Base-by-base conservation (phyloP, 768 basidiomycete genomes). In the Russula vinacea region DNA sequence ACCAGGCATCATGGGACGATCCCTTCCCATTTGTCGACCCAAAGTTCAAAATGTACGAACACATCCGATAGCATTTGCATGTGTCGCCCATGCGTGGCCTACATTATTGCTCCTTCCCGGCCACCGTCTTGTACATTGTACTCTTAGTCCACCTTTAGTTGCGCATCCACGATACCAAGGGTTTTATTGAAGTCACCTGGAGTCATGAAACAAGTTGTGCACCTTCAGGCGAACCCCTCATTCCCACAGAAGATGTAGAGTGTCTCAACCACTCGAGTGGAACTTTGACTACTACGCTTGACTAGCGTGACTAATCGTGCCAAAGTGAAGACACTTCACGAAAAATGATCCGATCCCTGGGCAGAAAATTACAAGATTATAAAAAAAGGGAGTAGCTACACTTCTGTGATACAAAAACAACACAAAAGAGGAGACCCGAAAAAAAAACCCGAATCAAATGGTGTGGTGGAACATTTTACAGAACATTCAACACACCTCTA, bases 11-110 rank as follows among this genome's bases (percentile, higher is more conserved):
- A 11, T 69, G 68, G 68, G 68, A 65, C 40, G 68, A 69, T 22
- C 68, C 68, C 9, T 69, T 69, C 57, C 62, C 68, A n/a, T 69
- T 67, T 17, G 63, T 67, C 5, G 50, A 68, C 22, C 50, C 55
- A 22, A 60, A 65, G 52, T 69, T 69, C 62, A 67, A 68, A 17
- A 67, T 69, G 66, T 63, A 69, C 49, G 68, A 69, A 61, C 62
- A 64, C 35, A 62, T 69, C 32, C 66, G 68, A 29, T 69, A 64
- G 60, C 51, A 53, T 17, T 24, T 49, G 17, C 19, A 22, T 11
- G 13, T 32, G 42, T 24, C 6, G 22, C 16, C 33, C 2, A 14
- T 7, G 39, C 39, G 4, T n/a, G 44, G 44, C 35, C 17, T 35
- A 29, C 53, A 22, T 19, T 17, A 7, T 33, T 7, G 17, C 19